Evolutionary conservation across 2,329 filamentous ascomycete genomes (phyloP).

Genomic region (Fusarium chuoi): DNA sequence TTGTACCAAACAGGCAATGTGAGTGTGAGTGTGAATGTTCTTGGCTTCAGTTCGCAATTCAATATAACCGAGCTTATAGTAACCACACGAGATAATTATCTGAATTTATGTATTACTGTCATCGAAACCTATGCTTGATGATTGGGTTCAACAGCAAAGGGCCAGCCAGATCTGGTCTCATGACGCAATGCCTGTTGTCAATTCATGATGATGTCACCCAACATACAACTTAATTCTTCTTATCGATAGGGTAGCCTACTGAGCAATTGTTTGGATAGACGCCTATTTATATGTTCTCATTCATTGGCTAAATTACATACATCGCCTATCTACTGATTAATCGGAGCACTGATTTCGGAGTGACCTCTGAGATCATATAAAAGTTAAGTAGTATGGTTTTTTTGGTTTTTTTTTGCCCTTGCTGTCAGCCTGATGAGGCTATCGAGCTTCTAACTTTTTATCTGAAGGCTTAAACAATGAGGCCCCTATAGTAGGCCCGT

Average conservation of each 20-base stretch:
- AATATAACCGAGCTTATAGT: slow-evolving; percentile 11
- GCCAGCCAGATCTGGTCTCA: slow-evolving; percentile 22
- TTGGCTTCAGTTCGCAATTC: background rate
- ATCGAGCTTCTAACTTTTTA: too few relatives aligned
- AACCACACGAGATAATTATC: background rate
- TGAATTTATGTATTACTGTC: background rate
- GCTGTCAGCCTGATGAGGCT: too few relatives aligned
- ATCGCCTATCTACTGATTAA: background rate
- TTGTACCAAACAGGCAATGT: background rate
- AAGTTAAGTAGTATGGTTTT: background rate
- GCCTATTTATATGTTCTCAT: background rate
- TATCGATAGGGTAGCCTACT: background rate
- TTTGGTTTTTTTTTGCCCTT: too few relatives aligned
- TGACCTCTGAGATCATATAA: background rate
- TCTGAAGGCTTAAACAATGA: too few relatives aligned
- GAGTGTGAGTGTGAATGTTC: background rate
- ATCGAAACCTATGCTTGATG: background rate
- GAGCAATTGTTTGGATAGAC: background rate
- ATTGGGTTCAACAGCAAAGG: background rate
- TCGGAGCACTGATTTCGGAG: background rate
- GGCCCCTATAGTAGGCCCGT: too few relatives aligned
- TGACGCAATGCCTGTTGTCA: slow-evolving; percentile 29
- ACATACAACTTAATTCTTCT: slow-evolving; percentile 17
- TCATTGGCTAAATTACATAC: background rate
- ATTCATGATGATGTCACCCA: slow-evolving; percentile 28